A percentile compares a stretch with the other conserved stretches of the same genome.
phyloP scores from a whole-genome alignment of 2,329 filamentous ascomycete species.

The Fusarium sp. region DNA sequence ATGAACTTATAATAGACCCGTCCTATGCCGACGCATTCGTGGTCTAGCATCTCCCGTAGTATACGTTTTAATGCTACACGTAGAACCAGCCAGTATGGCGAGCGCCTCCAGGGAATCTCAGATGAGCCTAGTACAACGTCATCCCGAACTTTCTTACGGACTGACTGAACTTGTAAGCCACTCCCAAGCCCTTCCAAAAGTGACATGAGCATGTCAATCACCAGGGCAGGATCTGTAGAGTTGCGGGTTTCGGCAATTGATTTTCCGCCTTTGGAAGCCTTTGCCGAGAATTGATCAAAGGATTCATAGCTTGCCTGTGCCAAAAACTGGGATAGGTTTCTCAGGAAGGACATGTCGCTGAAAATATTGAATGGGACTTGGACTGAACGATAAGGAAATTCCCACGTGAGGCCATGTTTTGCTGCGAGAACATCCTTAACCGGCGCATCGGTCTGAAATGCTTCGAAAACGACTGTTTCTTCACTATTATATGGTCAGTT shows the following conservation, averaged over 20 bases:
- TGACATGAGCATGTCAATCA: conserved; percentile 69
- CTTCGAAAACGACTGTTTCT: conserved; percentile 56
- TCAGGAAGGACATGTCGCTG: conserved; percentile 53
- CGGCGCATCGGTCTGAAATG: conserved; percentile 67
- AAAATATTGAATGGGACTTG: conserved; percentile 53
- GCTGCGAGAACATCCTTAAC: conserved; percentile 63
- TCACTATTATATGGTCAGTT: conserved; percentile 22
- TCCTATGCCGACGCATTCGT: conserved; percentile 40
- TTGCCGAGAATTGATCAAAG: conserved; percentile 63
- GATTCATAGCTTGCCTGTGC: conserved; percentile 65
- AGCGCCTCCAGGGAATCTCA: conserved; percentile 69
- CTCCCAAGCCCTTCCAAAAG: conserved; percentile 66
- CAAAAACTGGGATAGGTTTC: conserved; percentile 61
- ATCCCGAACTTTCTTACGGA: conserved; percentile 70
- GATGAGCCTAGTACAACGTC: conserved; percentile 64
- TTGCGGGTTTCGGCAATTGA: conserved; percentile 66
- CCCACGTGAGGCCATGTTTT: conserved; percentile 62
- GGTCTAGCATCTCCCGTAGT: conserved; percentile 54
- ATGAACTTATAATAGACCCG: conserved; percentile 67
- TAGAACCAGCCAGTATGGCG: conserved; percentile 70
- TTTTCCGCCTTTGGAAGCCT: conserved; percentile 61
- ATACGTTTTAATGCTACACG: conserved; percentile 67
- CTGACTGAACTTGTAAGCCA: conserved; percentile 45
- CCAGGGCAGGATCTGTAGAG: conserved; percentile 64
- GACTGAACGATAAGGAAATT: conserved; percentile 68